These are phyloP conservation scores for Suillus discolor DNA, from an alignment of 768 basidiomycete genomes.

Conservation along the genomic window DNA sequence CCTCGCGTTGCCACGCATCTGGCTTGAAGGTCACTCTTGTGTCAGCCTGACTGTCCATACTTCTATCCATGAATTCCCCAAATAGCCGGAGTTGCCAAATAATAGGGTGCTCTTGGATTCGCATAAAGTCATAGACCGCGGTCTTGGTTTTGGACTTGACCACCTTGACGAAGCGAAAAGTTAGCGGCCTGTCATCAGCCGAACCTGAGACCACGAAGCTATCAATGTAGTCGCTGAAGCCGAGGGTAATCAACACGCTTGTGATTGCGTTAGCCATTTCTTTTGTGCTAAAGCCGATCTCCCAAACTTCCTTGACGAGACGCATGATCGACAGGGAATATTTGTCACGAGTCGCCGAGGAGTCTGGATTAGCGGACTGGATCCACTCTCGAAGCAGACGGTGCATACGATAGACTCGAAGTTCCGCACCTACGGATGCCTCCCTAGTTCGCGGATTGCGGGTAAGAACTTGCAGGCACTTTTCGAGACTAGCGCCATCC, in stretches of 20 bases:
- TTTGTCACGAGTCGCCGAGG: constrained; percentile 42
- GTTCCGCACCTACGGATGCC: constrained; percentile 49
- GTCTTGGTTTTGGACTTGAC: constrained; percentile 45
- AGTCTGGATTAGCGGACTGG: constrained; percentile 42
- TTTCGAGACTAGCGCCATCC: constrained; percentile 31
- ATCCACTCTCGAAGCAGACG: constrained; percentile 57
- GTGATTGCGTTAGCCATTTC: constrained; percentile 39
- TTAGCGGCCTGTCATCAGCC: constrained; percentile 33
- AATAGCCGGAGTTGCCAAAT: constrained; percentile 71
- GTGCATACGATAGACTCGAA: constrained; percentile 54
- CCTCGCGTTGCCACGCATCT: constrained; percentile 71
- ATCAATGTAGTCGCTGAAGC: constrained; percentile 44
- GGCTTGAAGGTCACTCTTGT: constrained; percentile 62
- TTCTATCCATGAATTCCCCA: constrained; percentile 73
- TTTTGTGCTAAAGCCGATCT: constrained; percentile 31
- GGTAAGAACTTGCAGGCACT: constrained; percentile 38
- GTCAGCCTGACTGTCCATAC: constrained; percentile 65
- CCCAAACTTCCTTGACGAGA: constrained; percentile 47
- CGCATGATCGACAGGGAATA: constrained; percentile 50
- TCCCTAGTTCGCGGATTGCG: constrained; percentile 49
- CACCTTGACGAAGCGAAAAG: constrained; percentile 61
- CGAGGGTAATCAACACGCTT: constrained; percentile 45
- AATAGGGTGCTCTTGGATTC: constrained; percentile 55
- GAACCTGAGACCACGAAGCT: constrained; percentile 19
- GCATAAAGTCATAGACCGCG: constrained; percentile 53